A percentile compares a stretch with the other conserved stretches of the same genome.
phyloP scores from a whole-genome alignment of 805 yeast genomes.

The Hemisphaericaspora nanyangensis region DNA sequence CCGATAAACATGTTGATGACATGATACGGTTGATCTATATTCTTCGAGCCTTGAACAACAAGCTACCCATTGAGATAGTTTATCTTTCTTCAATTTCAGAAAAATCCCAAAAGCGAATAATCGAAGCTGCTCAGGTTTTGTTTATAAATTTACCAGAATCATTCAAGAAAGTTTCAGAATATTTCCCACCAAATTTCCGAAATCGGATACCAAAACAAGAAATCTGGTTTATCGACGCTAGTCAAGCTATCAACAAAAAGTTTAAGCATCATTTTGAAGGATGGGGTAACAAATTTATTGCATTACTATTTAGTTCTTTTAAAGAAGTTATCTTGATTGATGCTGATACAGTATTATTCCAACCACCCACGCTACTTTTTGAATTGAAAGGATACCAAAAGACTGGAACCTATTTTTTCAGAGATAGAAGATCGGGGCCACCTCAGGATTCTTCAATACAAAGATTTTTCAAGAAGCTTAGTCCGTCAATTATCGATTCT shows the following conservation, averaged over 20 bases:
- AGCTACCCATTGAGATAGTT: conserved; percentile 30
- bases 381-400: conserved; percentile 9
- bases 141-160: conserved; percentile 17
- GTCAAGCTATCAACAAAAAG: conserved; percentile 12
- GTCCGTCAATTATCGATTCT: conserved; percentile 21
- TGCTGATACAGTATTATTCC: conserved; percentile 34
- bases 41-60: conserved; percentile 28
- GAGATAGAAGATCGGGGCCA: conserved; percentile 8
- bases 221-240: conserved; percentile 20
- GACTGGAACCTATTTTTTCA: conserved; percentile 13
- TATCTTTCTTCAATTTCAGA: conserved; percentile 24
- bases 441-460: background rate
- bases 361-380: conserved; percentile 17
- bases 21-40: conserved; percentile 24
- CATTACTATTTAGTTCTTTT: conserved; percentile 30
- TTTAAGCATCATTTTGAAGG: conserved; percentile 19
- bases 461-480: conserved; percentile 16
- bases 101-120: conserved; percentile 14
- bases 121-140: conserved; percentile 10
- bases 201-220: conserved; percentile 23
- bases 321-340: conserved; percentile 30
- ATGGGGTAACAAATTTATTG: conserved; percentile 30
- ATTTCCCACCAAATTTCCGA: conserved; percentile 4
- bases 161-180: conserved; percentile 17
- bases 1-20: conserved; percentile 23